These are phyloP conservation scores for Monilinia vaccinii-corymbosi DNA, from an alignment of 2,329 filamentous ascomycete species.

Conservation along the genomic window DNA sequence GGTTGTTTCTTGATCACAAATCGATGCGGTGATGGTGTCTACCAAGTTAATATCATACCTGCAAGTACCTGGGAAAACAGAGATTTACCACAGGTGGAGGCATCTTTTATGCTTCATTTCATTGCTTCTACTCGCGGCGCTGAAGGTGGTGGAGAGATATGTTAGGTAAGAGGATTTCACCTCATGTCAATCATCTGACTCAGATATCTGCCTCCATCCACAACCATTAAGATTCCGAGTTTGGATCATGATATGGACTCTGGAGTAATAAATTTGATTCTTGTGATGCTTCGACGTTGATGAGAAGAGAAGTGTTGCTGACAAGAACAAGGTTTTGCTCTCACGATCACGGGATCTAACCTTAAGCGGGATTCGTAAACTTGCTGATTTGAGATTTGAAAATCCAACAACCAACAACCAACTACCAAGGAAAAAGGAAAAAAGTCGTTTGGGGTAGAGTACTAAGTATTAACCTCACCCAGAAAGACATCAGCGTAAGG, in stretches of 20 bases:
- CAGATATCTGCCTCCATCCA: neutral
- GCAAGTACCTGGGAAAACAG: neutral
- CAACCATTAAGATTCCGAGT: neutral
- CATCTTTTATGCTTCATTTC: constrained; percentile 17
- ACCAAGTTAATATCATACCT: constrained; percentile 9
- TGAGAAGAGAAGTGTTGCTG: neutral
- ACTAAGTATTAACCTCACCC: neutral
- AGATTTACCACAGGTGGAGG: constrained; percentile 28
- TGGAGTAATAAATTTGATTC: neutral
- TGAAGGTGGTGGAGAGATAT: neutral
- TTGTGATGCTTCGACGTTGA: neutral
- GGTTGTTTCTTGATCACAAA: constrained; percentile 29
- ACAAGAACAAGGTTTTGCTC: neutral
- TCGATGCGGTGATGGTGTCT: constrained; percentile 33
- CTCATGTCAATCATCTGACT: neutral
- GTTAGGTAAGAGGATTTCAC: neutral
- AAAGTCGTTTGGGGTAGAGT: neutral
- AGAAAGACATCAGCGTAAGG: neutral
- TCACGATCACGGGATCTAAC: too few relatives aligned
- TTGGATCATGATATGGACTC: neutral
- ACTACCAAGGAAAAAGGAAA: neutral
- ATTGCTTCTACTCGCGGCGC: neutral
- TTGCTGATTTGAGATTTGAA: too few relatives aligned
- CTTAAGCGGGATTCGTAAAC: too few relatives aligned
- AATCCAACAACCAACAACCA: too few relatives aligned